A percentile compares a stretch with the other conserved stretches of the same genome.
phyloP scores from a whole-genome alignment of 345 rosid species.

The Viola odorata region DNA sequence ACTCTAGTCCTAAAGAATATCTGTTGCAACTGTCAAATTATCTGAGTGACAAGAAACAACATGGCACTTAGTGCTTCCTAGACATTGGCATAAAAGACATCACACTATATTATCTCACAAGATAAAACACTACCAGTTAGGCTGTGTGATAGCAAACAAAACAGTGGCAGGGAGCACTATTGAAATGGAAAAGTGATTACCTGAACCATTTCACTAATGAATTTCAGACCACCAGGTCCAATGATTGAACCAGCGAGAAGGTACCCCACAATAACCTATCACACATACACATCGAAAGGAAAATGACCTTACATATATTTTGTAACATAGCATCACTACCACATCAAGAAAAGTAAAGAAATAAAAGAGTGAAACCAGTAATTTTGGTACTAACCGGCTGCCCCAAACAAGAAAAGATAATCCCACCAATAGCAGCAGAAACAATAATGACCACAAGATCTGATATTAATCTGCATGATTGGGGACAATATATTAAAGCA shows the following conservation, averaged over 20 bases:
- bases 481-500: conserved; percentile 15
- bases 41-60: not conserved
- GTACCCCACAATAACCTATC: conserved; percentile 92
- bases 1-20: not conserved
- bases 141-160: not conserved
- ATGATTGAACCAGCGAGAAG: conserved; percentile 94
- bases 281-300: conserved; percentile 2
- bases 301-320: conserved; percentile 4
- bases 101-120: not conserved
- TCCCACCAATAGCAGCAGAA: conserved; percentile 99
- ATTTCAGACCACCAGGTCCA: conserved; percentile 97
- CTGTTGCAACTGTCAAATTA: not conserved
- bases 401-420: conserved; percentile 87
- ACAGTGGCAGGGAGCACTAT: not conserved
- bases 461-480: conserved; percentile 71
- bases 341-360: not conserved
- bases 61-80: not conserved
- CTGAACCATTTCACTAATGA: conserved; percentile 99
- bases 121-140: conserved; percentile 2
- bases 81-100: not conserved
- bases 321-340: conserved; percentile 7
- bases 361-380: conserved; percentile 14
- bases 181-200: conserved; percentile 29
- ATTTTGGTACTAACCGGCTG: conserved; percentile 72
- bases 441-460: conserved; percentile 94